Evolutionary conservation across 805 yeast species (phyloP).

Genomic region (Cyberlindnera xishuangbannaensis): DNA sequence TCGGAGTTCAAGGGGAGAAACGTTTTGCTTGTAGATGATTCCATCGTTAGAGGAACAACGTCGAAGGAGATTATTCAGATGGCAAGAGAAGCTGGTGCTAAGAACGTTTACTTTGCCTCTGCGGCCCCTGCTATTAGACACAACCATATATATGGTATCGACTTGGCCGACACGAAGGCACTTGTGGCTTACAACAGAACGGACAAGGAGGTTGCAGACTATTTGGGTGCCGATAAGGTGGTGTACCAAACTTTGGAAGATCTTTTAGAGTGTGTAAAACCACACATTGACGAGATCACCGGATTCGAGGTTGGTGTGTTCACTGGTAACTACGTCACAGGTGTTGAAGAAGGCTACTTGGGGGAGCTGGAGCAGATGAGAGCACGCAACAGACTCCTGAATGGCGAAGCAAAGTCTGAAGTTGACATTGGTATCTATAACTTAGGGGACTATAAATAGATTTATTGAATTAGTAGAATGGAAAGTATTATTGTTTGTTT

Average conservation of each 20-base stretch:
- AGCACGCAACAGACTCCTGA: slow-evolving; percentile 62
- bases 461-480: not conserved
- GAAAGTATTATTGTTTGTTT: not conserved
- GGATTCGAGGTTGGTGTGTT: slow-evolving; percentile 95
- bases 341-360: slow-evolving; percentile 78
- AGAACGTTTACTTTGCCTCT: slow-evolving; percentile 89
- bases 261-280: slow-evolving; percentile 70
- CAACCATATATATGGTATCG: slow-evolving; percentile 97
- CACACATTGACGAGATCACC: slow-evolving; percentile 36
- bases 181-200: slow-evolving; percentile 80
- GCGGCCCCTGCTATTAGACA: slow-evolving; percentile 97
- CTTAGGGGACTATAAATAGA: slow-evolving; percentile 42
- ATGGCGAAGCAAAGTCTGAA: slow-evolving; percentile 76
- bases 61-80: slow-evolving; percentile 92
- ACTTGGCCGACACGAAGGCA: slow-evolving; percentile 91
- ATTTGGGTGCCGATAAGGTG: slow-evolving; percentile 85
- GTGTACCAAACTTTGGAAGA: slow-evolving; percentile 85
- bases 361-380: slow-evolving; percentile 78
- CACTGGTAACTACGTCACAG: slow-evolving; percentile 93
- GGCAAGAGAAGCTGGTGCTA: slow-evolving; percentile 99
- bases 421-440: slow-evolving; percentile 59
- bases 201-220: slow-evolving; percentile 68
- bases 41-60: slow-evolving; percentile 96
- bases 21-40: slow-evolving; percentile 91
- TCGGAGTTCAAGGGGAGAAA: slow-evolving; percentile 81